A percentile compares a stretch with the other conserved stretches of the same genome.
phyloP scores from a whole-genome alignment of 169 alveolate genomes.

The Eimeria acervulina region DNA sequence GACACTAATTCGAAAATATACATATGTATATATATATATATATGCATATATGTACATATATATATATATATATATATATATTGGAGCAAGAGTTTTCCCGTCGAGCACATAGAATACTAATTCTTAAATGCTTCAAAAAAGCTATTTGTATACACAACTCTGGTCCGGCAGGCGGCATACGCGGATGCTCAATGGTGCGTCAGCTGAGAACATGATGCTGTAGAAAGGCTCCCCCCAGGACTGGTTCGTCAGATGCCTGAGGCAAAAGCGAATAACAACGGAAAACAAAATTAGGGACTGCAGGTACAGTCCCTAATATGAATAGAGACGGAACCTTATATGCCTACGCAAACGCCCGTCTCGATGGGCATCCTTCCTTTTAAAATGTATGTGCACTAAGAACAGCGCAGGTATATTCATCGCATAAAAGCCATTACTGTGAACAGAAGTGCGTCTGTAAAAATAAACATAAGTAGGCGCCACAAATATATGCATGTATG shows the following conservation, averaged over 20 bases:
- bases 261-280: background rate
- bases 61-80: too few species aligned
- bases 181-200: conserved; percentile 96
- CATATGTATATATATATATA: too few species aligned
- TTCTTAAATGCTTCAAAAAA: too few species aligned
- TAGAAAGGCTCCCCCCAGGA: conserved; percentile 93
- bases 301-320: background rate
- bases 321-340: background rate
- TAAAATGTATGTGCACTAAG: background rate
- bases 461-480: background rate
- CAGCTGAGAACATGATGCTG: conserved; percentile 94
- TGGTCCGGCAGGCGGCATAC: conserved; percentile 2
- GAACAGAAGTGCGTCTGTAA: background rate
- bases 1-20: too few species aligned
- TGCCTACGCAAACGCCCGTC: background rate
- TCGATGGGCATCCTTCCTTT: background rate
- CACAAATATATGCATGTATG: background rate
- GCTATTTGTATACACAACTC: too few species aligned
- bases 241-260: conserved; percentile 87
- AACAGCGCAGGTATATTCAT: background rate
- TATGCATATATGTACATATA: too few species aligned
- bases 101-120: too few species aligned
- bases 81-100: too few species aligned
- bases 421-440: background rate
- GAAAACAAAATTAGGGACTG: background rate